Percentiles rank a stretch among this genome's conserved stretches.
phyloP scores from a whole-genome alignment of 805 yeast species.

The Metschnikowia corniflorae region DNA sequence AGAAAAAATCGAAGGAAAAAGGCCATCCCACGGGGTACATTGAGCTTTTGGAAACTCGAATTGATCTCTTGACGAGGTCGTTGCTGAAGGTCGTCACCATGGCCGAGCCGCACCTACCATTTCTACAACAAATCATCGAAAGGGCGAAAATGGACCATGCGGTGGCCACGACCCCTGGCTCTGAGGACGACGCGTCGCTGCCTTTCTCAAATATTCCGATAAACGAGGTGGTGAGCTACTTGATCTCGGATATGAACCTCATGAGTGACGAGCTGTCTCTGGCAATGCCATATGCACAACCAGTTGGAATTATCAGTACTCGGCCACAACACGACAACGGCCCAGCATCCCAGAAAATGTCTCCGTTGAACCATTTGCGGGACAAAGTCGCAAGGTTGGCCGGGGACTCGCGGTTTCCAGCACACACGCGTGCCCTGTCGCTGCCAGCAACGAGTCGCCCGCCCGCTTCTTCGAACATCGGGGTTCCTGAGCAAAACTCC shows the following conservation, averaged over 20 bases:
- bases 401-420: too few species aligned
- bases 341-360: too few species aligned
- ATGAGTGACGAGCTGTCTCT: neutral
- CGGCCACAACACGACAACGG: too few species aligned
- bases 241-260: constrained; percentile 30
- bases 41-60: constrained; percentile 57
- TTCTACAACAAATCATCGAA: constrained; percentile 21
- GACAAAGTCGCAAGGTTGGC: too few species aligned
- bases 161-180: constrained; percentile 1
- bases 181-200: constrained; percentile 3
- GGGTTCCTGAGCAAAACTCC: too few species aligned
- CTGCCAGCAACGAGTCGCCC: too few species aligned
- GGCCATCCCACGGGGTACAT: constrained; percentile 58
- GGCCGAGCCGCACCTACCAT: constrained; percentile 28
- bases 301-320: too few species aligned
- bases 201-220: constrained; percentile 31
- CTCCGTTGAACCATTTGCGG: too few species aligned
- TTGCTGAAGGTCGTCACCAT: constrained; percentile 40
- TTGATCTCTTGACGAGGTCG: constrained; percentile 49
- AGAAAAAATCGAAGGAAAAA: constrained; percentile 52
- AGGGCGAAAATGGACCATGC: constrained; percentile 10
- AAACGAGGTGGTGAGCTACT: constrained; percentile 43
- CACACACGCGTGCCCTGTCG: too few species aligned
- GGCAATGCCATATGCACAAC: too few species aligned
- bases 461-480: too few species aligned